phyloP scores from a whole-genome alignment of 495 filamentous ascomycete genomes.

The Pyronema domesticum region DNA sequence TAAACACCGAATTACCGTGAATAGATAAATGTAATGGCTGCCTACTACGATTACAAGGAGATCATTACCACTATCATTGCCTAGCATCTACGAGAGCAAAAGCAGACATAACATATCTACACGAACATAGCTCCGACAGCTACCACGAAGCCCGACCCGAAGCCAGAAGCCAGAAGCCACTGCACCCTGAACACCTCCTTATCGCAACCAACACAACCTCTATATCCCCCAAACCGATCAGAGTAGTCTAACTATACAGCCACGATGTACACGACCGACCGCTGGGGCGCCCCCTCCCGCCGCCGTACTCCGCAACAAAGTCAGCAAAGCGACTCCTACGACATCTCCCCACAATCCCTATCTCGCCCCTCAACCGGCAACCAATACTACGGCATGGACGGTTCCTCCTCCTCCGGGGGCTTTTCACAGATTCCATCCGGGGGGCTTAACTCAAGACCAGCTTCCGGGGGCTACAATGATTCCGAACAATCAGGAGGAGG shows the following conservation, averaged over 20 bases:
- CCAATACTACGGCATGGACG: constrained; percentile 4
- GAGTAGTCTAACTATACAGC: neutral
- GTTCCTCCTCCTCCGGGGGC: constrained; percentile 1
- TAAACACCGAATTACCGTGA: neutral
- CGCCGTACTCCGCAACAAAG: neutral
- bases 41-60: constrained; percentile 2
- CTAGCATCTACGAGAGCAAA: neutral
- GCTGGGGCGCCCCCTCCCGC: neutral
- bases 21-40: constrained; percentile 8
- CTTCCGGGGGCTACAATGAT: neutral
- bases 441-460: neutral
- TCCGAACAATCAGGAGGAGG: neutral
- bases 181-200: too few relatives aligned
- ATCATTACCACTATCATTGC: neutral
- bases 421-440: constrained; percentile 1
- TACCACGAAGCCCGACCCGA: too few relatives aligned
- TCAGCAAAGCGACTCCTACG: neutral
- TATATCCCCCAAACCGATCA: neutral
- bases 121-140: neutral
- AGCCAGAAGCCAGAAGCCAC: too few relatives aligned
- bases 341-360: neutral
- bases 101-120: neutral
- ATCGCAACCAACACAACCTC: too few relatives aligned
- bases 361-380: neutral
- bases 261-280: constrained; percentile 1